Conservation (phyloP, 2,329 filamentous ascomycete genomes). For the Ilyonectria robusta region DNA sequence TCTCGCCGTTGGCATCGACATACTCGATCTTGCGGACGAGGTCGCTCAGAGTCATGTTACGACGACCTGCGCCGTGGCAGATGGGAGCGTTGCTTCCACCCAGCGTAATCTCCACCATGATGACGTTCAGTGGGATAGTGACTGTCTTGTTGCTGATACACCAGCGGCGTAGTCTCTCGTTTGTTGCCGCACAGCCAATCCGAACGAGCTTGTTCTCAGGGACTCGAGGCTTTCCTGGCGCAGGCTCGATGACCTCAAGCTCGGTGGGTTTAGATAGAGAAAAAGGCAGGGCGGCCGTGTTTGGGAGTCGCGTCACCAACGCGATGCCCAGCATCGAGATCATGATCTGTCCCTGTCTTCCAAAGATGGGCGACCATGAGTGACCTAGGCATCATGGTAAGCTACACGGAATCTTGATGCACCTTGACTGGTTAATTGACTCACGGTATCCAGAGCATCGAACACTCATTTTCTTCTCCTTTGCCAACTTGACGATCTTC, state of each 20-base stretch:
- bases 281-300: conserved; percentile 15
- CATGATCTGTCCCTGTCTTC: conserved; percentile 24
- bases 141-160: conserved; percentile 22
- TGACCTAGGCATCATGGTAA: conserved; percentile 14
- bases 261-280: conserved; percentile 12
- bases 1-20: conserved; percentile 25
- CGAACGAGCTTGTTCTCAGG: conserved; percentile 24
- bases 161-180: conserved; percentile 31
- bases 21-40: conserved; percentile 33
- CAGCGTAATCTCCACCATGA: conserved; percentile 31
- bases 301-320: conserved; percentile 14
- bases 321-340: conserved; percentile 23
- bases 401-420: too few species aligned
- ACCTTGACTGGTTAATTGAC: background rate
- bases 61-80: conserved; percentile 30
- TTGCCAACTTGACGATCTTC: conserved; percentile 17
- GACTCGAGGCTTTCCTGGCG: conserved; percentile 9
- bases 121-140: conserved; percentile 29
- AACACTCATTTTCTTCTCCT: conserved; percentile 23
- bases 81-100: conserved; percentile 32
- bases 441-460: conserved; percentile 27
- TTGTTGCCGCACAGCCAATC: conserved; percentile 27
- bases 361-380: conserved; percentile 32
- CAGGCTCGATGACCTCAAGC: conserved; percentile 13
- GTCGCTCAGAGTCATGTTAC: conserved; percentile 27